Conservation (phyloP, 331 rosid species). For the Acacia concinna region DNA sequence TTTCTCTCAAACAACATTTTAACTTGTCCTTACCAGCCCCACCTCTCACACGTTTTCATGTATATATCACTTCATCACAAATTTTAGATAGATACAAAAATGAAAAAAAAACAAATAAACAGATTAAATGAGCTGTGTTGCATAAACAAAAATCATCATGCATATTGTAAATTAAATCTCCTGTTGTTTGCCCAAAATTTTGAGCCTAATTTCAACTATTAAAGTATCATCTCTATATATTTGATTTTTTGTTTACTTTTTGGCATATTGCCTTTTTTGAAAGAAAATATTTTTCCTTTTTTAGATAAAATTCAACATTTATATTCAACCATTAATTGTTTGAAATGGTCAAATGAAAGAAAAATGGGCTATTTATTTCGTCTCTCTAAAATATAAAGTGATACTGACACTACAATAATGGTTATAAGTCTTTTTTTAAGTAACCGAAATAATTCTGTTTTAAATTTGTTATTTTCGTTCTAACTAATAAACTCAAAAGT, state of each 20-base stretch:
- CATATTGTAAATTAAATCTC: not conserved
- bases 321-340: not conserved
- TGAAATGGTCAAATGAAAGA: not conserved
- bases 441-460: not conserved
- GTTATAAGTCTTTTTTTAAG: too few relatives aligned
- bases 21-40: not conserved
- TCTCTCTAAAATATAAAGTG: not conserved
- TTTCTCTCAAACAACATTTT: not conserved
- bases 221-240: not conserved
- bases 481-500: not conserved
- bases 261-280: not conserved
- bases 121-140: not conserved
- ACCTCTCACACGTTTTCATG: not conserved
- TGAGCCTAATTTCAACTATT: not conserved
- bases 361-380: not conserved
- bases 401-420: not conserved
- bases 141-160: not conserved
- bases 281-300: not conserved
- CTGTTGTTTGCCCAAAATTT: not conserved
- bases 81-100: not conserved
- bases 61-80: not conserved
- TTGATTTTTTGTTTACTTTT: too few relatives aligned
- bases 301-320: not conserved
- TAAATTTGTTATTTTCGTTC: not conserved
- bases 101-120: not conserved